These are phyloP conservation scores for Metschnikowia picachoensis DNA, from an alignment of 805 yeast genomes.

Conservation along the genomic window DNA sequence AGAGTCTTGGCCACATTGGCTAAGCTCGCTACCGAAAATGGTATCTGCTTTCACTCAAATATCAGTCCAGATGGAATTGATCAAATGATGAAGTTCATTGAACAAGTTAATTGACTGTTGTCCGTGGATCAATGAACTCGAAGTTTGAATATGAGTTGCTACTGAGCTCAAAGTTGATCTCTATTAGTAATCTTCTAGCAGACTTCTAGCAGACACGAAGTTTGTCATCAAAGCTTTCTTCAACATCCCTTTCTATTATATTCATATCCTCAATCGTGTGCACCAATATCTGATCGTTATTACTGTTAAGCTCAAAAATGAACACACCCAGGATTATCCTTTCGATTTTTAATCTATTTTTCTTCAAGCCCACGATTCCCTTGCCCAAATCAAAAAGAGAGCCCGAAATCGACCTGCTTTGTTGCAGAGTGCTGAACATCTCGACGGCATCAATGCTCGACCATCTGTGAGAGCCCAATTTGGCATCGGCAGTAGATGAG, in stretches of 20 bases:
- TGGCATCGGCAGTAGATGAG: slow-evolving; percentile 36
- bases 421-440: slow-evolving; percentile 12
- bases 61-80: too few relatives aligned
- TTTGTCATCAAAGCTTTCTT: slow-evolving; percentile 8
- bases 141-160: background rate
- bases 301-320: slow-evolving; percentile 57
- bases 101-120: background rate
- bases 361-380: slow-evolving; percentile 32
- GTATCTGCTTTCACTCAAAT: background rate
- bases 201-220: slow-evolving; percentile 13
- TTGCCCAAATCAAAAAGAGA: slow-evolving; percentile 28
- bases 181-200: background rate
- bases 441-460: slow-evolving; percentile 29
- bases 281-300: slow-evolving; percentile 52
- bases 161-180: background rate
- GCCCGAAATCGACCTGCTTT: slow-evolving; percentile 19
- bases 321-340: slow-evolving; percentile 53
- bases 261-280: slow-evolving; percentile 69
- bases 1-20: slow-evolving; percentile 6
- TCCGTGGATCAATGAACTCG: background rate
- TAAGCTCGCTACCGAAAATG: slow-evolving; percentile 1
- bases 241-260: slow-evolving; percentile 42
- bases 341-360: slow-evolving; percentile 27
- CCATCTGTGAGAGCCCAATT: slow-evolving; percentile 41
- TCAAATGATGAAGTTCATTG: background rate